Evolutionary conservation across 257 asterid species (phyloP).

Genomic region (Solanum pimpinellifolium): DNA sequence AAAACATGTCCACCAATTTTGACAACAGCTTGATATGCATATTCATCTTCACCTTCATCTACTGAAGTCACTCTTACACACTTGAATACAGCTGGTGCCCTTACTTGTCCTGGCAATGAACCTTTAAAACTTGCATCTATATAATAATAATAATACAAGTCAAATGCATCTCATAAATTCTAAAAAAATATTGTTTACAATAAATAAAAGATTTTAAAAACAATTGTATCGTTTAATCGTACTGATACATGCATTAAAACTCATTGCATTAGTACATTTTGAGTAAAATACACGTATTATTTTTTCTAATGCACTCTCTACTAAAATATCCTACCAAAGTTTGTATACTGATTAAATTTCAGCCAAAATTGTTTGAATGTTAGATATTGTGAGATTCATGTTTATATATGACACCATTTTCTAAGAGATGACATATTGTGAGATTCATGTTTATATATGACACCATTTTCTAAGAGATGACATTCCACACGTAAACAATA

Average conservation of each 20-base stretch:
- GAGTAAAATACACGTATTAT: too few species aligned
- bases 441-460: neutral
- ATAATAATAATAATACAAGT: neutral
- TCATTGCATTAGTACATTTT: neutral
- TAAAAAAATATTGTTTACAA: too few species aligned
- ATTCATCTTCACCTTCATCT: conserved; percentile 70
- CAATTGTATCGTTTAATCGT: too few species aligned
- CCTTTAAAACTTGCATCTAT: conserved; percentile 40
- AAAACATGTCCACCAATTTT: conserved; percentile 73
- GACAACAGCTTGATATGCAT: conserved; percentile 62
- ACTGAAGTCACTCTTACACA: conserved; percentile 58
- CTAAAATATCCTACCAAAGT: neutral
- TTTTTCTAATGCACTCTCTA: neutral
- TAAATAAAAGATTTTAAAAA: too few species aligned
- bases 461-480: neutral
- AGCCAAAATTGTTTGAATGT: neutral
- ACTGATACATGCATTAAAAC: neutral
- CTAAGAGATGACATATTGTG: neutral
- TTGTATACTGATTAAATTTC: neutral
- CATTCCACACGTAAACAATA: neutral
- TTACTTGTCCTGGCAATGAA: conserved; percentile 62
- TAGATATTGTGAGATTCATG: neutral
- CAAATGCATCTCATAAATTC: neutral
- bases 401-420: neutral
- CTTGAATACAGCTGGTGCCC: conserved; percentile 66